Evolutionary conservation across 2,329 filamentous ascomycete species (phyloP).

Genomic region (Penicillium sp.): DNA sequence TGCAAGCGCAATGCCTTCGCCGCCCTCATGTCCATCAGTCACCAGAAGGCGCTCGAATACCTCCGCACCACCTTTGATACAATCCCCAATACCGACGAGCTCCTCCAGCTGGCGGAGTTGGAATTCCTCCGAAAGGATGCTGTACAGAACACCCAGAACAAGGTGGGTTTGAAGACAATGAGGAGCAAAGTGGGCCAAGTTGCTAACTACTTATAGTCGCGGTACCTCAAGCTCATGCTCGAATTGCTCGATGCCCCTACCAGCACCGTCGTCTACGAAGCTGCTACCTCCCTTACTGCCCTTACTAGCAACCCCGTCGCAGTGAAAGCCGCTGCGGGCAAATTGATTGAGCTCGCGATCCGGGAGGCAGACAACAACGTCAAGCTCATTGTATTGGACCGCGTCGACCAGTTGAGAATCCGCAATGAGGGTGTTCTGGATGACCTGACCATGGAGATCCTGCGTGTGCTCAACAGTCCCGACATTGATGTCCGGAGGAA

Average conservation of each 20-base stretch:
- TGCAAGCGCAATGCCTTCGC: slow-evolving; percentile 98
- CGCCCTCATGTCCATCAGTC: slow-evolving; percentile 81
- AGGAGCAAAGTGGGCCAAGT: neutral
- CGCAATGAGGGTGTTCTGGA: slow-evolving; percentile 89
- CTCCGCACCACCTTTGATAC: slow-evolving; percentile 85
- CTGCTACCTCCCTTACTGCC: slow-evolving; percentile 86
- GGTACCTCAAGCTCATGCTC: slow-evolving; percentile 91
- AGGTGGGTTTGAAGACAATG: slow-evolving; percentile 52
- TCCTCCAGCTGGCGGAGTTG: slow-evolving; percentile 86
- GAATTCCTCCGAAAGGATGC: slow-evolving; percentile 98
- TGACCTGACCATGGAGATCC: slow-evolving; percentile 92
- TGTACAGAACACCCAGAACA: slow-evolving; percentile 89
- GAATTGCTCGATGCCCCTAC: slow-evolving; percentile 89
- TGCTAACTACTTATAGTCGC: slow-evolving; percentile 54
- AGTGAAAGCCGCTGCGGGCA: slow-evolving; percentile 90
- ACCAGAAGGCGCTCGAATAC: slow-evolving; percentile 85
- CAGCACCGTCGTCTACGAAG: slow-evolving; percentile 95
- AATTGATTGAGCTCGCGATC: slow-evolving; percentile 95
- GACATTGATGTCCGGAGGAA: slow-evolving; percentile 95
- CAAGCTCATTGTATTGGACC: slow-evolving; percentile 94
- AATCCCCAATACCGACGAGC: slow-evolving; percentile 88
- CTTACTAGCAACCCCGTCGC: slow-evolving; percentile 95
- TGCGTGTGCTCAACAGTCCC: slow-evolving; percentile 88
- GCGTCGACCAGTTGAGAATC: slow-evolving; percentile 79
- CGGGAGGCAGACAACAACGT: slow-evolving; percentile 99